Evolutionary conservation across 495 filamentous ascomycete genomes (phyloP).

Genomic region (Neurospora sp.): DNA sequence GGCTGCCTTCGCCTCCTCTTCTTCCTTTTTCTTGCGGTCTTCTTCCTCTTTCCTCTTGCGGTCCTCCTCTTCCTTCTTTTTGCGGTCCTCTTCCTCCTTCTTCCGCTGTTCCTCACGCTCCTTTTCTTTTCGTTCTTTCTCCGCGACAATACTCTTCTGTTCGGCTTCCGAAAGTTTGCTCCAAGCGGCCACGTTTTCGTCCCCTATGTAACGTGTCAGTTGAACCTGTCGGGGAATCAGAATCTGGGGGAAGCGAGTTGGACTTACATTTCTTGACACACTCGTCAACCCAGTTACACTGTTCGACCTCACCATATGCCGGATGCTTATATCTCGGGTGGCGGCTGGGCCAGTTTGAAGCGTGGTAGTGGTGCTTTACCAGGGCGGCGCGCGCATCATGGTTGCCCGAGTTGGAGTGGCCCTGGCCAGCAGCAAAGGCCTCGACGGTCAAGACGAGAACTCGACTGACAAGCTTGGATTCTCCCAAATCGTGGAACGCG

Average conservation of each 20-base stretch:
- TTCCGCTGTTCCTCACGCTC: conserved; percentile 15
- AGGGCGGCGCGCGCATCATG: conserved; percentile 46
- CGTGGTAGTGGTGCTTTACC: conserved; percentile 57
- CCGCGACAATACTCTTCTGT: conserved; percentile 36
- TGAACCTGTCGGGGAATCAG: not conserved
- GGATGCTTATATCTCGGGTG: conserved; percentile 52
- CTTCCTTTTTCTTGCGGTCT: not conserved
- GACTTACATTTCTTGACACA: conserved; percentile 41
- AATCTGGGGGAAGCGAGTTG: not conserved
- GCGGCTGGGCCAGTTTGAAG: conserved; percentile 49
- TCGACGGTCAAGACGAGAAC: conserved; percentile 53
- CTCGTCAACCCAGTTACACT: conserved; percentile 52
- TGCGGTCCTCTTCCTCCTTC: conserved; percentile 10
- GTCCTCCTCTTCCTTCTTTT: conserved; percentile 9
- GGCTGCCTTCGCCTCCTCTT: conserved; percentile 3
- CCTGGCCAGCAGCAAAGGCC: conserved; percentile 54
- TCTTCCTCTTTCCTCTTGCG: conserved; percentile 7
- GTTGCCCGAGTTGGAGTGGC: conserved; percentile 54
- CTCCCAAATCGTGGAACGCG: conserved; percentile 46
- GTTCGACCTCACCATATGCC: conserved; percentile 51
- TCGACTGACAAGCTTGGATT: conserved; percentile 45
- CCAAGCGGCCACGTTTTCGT: conserved; percentile 41
- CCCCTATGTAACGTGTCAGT: conserved; percentile 14
- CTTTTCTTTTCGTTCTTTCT: conserved; percentile 23
- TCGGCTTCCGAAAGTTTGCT: conserved; percentile 35